Evolutionary conservation across 345 rosid species (phyloP), one percentile per base, ranked within the genome.

Genomic region (Eucalyptus urophylla): DNA sequence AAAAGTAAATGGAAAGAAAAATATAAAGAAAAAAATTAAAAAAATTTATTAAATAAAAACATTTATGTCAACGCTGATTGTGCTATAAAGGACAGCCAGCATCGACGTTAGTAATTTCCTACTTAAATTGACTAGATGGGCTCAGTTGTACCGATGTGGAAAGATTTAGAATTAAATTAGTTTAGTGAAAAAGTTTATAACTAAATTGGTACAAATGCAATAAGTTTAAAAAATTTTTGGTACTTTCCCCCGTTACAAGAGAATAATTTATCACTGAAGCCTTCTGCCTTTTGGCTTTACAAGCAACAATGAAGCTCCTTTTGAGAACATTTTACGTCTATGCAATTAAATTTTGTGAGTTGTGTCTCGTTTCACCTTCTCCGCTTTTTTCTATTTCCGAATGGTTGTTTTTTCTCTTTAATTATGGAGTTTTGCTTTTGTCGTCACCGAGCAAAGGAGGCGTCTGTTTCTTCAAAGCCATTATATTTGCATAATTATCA

Each of bases 21-120:
- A 2, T 22, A 9, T 8, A 56, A 56, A 22, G 0, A 56, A 54
- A 8, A 22, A 4, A 1, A 0, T 54, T 54, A 2, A 0, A 56
- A 8, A 21, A 56, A 56, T 24, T 24, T 56, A 9, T 56, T 56
- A 56, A 4, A 24, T 24, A 24, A 56, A 56, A 56, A 56, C 5
- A 11, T 56, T 24, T 22, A 56, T 3, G 1, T 56, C 29, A 4
- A 11, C 12, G 0, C 13, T 0, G 3, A 22, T 22, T 6, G 3
- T 56, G 62, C 1, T 56, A 56, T 4, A 22, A 24, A 56, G 29
- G 29, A 56, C 3, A 22, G 0, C 6, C 0, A 0, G 12, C 27
- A 22, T 56, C 4, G 1, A 56, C 1, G 6, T 56, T 24, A 56
- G 62, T 24, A 56, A 56, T 56, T 56, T 56, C 29, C 12, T 22